Conservation (phyloP, 805 yeast genomes). For the Yarrowia divulgata region DNA sequence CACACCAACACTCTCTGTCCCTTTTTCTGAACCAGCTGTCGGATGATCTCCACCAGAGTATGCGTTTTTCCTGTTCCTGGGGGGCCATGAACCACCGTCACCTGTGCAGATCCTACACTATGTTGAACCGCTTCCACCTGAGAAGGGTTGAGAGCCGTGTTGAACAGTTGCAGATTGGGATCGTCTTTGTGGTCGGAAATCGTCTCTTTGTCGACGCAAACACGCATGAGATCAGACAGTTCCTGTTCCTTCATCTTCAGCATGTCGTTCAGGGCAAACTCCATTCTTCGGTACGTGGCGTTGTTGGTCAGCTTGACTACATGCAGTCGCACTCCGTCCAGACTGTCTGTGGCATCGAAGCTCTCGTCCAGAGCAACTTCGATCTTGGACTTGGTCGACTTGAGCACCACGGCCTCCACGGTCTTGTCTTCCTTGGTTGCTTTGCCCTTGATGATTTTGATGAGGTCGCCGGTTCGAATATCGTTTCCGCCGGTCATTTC, state of each 20-base stretch:
- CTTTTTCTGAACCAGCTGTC: slow-evolving; percentile 62
- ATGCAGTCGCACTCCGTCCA: slow-evolving; percentile 59
- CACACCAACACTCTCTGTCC: slow-evolving; percentile 77
- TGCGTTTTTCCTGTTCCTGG: slow-evolving; percentile 89
- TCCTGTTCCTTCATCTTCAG: slow-evolving; percentile 54
- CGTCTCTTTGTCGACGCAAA: slow-evolving; percentile 54
- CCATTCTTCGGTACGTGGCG: slow-evolving; percentile 63
- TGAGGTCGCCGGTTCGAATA: slow-evolving; percentile 76
- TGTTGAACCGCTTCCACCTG: slow-evolving; percentile 77
- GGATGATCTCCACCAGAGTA: slow-evolving; percentile 80
- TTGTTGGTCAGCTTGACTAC: slow-evolving; percentile 63
- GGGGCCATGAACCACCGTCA: slow-evolving; percentile 74
- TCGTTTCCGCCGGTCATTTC: slow-evolving; percentile 49
- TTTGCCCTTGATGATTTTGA: slow-evolving; percentile 53
- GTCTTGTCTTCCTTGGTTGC: slow-evolving; percentile 41
- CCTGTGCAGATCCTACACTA: slow-evolving; percentile 59
- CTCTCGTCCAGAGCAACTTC: slow-evolving; percentile 68
- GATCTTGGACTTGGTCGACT: slow-evolving; percentile 58
- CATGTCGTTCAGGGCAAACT: slow-evolving; percentile 72
- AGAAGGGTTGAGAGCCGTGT: slow-evolving; percentile 64
- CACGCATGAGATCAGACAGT: slow-evolving; percentile 54
- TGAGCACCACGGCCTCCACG: slow-evolving; percentile 72
- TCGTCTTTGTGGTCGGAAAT: slow-evolving; percentile 32
- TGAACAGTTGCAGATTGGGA: slow-evolving; percentile 51
- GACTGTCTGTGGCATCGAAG: slow-evolving; percentile 58